Conservation (phyloP, 108 stramenopile genomes). For the Nannochloropsis gaditana region DNA sequence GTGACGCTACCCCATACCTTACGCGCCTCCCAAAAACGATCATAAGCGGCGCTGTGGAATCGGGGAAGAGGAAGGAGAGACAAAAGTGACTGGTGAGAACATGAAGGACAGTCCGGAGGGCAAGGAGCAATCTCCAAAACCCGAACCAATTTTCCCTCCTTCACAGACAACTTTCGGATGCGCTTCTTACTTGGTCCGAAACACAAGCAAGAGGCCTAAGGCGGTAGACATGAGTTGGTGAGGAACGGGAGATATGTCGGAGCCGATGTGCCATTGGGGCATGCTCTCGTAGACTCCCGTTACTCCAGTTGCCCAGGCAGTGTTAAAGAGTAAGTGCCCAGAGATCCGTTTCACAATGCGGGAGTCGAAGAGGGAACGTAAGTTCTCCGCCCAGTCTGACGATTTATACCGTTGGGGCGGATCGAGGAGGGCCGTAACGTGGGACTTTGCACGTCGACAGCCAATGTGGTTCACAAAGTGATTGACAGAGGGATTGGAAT, state of each 20-base stretch:
- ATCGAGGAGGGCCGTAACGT: background rate
- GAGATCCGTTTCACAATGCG: background rate
- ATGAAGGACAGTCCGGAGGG: background rate
- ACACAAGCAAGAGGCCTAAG: background rate
- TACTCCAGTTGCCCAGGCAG: background rate
- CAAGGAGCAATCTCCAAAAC: too few species aligned
- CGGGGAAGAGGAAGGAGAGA: background rate
- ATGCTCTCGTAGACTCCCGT: background rate
- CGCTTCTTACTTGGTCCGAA: background rate
- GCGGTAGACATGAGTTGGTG: background rate
- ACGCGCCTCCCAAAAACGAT: slow-evolving; percentile 16
- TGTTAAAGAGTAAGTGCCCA: background rate
- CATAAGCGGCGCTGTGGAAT: background rate
- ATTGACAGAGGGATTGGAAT: too few species aligned
- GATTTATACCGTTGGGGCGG: background rate
- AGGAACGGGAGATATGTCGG: background rate
- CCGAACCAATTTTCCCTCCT: background rate
- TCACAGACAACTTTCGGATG: background rate
- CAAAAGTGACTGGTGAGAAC: background rate
- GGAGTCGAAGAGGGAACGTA: background rate
- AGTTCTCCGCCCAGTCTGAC: background rate
- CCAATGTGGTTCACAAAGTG: too few species aligned
- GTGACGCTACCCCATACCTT: slow-evolving; percentile 15
- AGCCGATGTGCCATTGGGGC: slow-evolving; percentile 15
- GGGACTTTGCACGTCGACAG: background rate